Conservation (phyloP, 2,329 filamentous ascomycete species). For the Penicillium sp. region DNA sequence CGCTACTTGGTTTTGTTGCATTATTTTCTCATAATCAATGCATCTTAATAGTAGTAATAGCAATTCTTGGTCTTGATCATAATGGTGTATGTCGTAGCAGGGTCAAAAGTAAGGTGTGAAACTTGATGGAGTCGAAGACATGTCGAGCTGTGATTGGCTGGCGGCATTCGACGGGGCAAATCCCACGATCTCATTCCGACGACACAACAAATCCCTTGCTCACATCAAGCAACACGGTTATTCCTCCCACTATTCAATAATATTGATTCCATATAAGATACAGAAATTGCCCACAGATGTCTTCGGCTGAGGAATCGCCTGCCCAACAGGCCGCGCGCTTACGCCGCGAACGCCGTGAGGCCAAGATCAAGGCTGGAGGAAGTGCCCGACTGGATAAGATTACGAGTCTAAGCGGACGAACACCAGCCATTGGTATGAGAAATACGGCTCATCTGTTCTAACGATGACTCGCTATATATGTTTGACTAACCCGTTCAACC, state of each 20-base stretch:
- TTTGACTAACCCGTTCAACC: not conserved
- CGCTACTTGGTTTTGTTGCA: too few species aligned
- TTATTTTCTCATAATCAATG: not conserved
- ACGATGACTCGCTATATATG: not conserved
- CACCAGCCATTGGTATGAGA: conserved; percentile 35
- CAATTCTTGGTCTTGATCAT: too few species aligned
- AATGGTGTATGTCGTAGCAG: too few species aligned
- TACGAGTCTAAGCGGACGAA: conserved; percentile 55
- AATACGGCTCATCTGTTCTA: conserved; percentile 6
- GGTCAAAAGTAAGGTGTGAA: not conserved
- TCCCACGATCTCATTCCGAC: too few species aligned
- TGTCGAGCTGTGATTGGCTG: not conserved
- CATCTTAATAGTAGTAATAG: not conserved
- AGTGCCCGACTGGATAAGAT: conserved; percentile 60
- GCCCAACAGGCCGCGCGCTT: conserved; percentile 53
- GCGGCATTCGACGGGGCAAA: not conserved
- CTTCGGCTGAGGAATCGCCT: conserved; percentile 41
- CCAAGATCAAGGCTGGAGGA: conserved; percentile 58
- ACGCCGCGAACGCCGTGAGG: conserved; percentile 60
- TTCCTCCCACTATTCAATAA: not conserved
- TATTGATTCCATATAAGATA: not conserved
- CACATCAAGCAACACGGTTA: not conserved
- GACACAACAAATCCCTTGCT: not conserved
- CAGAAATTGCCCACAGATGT: conserved; percentile 22
- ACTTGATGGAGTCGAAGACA: not conserved